Evolutionary conservation across 2,329 filamentous ascomycete species (phyloP).

Genomic region (Peltaster fructicola): DNA sequence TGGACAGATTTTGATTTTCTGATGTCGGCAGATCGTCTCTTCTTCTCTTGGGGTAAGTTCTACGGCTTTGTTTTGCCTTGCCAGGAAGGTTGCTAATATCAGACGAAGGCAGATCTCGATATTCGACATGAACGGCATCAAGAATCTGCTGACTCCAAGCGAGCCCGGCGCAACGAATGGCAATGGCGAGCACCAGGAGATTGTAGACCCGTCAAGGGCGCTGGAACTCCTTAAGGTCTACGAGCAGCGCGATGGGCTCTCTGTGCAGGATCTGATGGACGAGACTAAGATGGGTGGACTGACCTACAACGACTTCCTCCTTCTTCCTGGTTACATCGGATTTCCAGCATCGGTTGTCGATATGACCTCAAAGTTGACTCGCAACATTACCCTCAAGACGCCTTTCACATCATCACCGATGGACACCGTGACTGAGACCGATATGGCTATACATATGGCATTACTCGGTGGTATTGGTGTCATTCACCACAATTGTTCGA

Average conservation of each 20-base stretch:
- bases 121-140: constrained; percentile 58
- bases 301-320: constrained; percentile 95
- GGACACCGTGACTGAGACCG: constrained; percentile 98
- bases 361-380: constrained; percentile 84
- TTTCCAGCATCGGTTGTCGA: constrained; percentile 80
- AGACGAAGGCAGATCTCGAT: constrained; percentile 16
- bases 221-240: constrained; percentile 65
- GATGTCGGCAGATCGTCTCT: no score
- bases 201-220: constrained; percentile 29
- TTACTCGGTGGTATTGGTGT: constrained; percentile 78
- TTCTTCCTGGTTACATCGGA: constrained; percentile 94
- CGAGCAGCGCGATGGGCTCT: constrained; percentile 64
- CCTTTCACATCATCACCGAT: constrained; percentile 96
- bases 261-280: constrained; percentile 73
- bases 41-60: constrained; percentile 31
- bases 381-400: constrained; percentile 88
- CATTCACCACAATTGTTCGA: constrained; percentile 99
- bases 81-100: constrained; percentile 5
- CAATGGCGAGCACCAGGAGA: constrained; percentile 20
- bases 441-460: constrained; percentile 98
- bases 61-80: constrained; percentile 7
- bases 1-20: no score
- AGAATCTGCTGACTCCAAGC: no score
- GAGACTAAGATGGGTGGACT: constrained; percentile 82
- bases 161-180: no score